Percentiles rank a stretch among this genome's conserved stretches.
Evolutionary conservation across 2,329 filamentous ascomycete genomes (phyloP).

Genomic region (Alternaria ethzedia): DNA sequence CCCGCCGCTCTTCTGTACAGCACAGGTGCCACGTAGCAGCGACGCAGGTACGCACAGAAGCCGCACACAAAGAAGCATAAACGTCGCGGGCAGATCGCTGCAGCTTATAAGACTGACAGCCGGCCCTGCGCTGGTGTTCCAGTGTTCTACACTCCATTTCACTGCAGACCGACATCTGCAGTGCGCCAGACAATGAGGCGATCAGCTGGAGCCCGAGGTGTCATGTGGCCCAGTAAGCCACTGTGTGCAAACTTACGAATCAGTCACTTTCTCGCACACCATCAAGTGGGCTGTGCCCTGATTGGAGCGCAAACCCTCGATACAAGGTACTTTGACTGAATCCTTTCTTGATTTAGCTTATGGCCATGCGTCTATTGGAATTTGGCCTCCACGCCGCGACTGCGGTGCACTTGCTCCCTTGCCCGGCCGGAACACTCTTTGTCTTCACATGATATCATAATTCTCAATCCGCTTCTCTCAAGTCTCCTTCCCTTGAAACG

Average conservation of each 20-base stretch:
- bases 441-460: conserved; percentile 43
- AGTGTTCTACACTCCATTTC: conserved; percentile 26
- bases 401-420: conserved; percentile 34
- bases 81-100: conserved; percentile 22
- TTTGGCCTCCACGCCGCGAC: conserved; percentile 37
- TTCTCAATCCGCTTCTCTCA: conserved; percentile 25
- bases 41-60: conserved; percentile 41
- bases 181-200: conserved; percentile 40
- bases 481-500: conserved; percentile 35
- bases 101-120: conserved; percentile 32
- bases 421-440: conserved; percentile 25
- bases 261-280: conserved; percentile 46
- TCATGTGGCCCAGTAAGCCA: conserved; percentile 50
- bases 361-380: conserved; percentile 46
- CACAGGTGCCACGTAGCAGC: conserved; percentile 48
- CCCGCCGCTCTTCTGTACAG: conserved; percentile 41
- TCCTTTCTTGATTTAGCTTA: conserved; percentile 46
- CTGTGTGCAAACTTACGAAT: conserved; percentile 45
- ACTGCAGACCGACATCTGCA: conserved; percentile 28
- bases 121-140: conserved; percentile 17
- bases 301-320: conserved; percentile 40
- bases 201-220: conserved; percentile 43
- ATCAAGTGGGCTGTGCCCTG: conserved; percentile 30
- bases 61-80: conserved; percentile 34
- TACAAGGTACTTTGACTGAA: conserved; percentile 45